Conservation (phyloP, 1,284 basidiomycete genomes). For the Exobasidium rhododendri region DNA sequence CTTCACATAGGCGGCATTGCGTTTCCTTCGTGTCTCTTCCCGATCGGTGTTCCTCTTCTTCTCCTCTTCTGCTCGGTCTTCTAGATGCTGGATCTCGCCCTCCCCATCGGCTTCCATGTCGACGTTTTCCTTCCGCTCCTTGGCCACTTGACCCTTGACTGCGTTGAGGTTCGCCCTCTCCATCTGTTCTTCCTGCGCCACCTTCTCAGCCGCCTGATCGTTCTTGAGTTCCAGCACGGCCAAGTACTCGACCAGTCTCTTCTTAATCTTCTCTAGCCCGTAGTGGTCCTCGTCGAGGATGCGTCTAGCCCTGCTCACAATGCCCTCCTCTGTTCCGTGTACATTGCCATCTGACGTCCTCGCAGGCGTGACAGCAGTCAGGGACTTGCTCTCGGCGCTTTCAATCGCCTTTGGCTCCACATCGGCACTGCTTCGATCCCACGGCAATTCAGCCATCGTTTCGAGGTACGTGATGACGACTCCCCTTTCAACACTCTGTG, state of each 20-base stretch:
- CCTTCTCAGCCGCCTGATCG: conserved; percentile 43
- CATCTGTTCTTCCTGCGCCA: conserved; percentile 30
- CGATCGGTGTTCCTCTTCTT: conserved; percentile 14
- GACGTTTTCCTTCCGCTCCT: conserved; percentile 18
- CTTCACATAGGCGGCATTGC: conserved; percentile 18
- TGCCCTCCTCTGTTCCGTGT: conserved; percentile 32
- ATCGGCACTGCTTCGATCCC: conserved; percentile 49
- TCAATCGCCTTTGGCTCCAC: conserved; percentile 19
- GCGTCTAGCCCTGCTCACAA: conserved; percentile 44
- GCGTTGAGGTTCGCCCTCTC: neutral
- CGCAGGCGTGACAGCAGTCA: neutral
- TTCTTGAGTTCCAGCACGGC: conserved; percentile 57
- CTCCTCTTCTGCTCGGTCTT: conserved; percentile 21
- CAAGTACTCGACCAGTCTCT: conserved; percentile 57
- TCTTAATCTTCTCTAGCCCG: conserved; percentile 58
- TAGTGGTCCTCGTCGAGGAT: conserved; percentile 58
- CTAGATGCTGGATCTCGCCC: conserved; percentile 8
- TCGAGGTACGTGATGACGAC: conserved; percentile 55
- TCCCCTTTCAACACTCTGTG: conserved; percentile 52
- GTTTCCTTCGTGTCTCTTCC: conserved; percentile 16
- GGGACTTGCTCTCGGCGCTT: neutral
- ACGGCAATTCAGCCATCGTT: conserved; percentile 54
- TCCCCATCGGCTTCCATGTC: conserved; percentile 4
- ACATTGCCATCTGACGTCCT: neutral
- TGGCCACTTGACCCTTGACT: conserved; percentile 2